Conservation (phyloP, 2,329 filamentous ascomycete species). For the Penicillium frequentans region DNA sequence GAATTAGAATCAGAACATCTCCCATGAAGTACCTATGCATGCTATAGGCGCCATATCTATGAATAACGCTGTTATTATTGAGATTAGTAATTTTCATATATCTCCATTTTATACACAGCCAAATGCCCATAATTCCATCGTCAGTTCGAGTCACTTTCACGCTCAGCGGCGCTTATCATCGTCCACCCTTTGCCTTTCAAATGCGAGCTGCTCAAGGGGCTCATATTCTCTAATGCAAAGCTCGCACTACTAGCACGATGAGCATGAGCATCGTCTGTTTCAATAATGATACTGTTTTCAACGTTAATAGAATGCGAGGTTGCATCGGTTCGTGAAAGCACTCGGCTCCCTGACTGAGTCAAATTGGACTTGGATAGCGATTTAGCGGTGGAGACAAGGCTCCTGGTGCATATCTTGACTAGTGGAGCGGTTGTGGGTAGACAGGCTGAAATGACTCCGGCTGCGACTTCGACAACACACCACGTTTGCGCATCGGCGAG, state of each 20-base stretch:
- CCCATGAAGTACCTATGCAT: background rate
- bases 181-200: constrained; percentile 8
- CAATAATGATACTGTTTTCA: background rate
- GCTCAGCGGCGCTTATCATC: background rate
- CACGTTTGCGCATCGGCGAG: constrained; percentile 5
- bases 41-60: background rate
- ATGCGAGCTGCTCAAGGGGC: constrained; percentile 1
- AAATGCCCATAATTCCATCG: background rate
- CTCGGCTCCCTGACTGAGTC: background rate
- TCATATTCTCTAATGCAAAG: background rate
- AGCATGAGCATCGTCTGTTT: background rate
- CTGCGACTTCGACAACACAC: constrained; percentile 7
- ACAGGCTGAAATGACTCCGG: constrained; percentile 7
- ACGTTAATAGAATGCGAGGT: background rate
- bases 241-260: background rate
- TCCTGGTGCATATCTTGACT: background rate
- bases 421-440: constrained; percentile 7
- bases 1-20: background rate
- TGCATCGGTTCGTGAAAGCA: background rate
- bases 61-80: background rate
- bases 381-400: background rate
- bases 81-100: background rate
- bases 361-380: background rate
- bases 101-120: background rate
- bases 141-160: background rate